A percentile compares a stretch with the other conserved stretches of the same genome.
Conservation (phyloP, 305 asterid species). For the Stenogyne calaminthoides region DNA sequence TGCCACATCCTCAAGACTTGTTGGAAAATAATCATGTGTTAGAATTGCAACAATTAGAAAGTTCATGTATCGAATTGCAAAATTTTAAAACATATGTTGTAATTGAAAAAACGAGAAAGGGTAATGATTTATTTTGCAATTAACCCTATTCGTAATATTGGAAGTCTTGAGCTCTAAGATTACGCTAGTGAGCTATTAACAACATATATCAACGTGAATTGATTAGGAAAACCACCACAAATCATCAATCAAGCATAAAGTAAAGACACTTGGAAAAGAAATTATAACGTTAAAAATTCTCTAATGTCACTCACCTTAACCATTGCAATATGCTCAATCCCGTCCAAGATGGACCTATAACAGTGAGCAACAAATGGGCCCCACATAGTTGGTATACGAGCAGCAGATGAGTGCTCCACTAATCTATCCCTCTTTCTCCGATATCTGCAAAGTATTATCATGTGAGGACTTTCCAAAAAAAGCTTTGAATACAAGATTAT, state of each 20-base stretch:
- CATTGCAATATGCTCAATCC: slow-evolving; percentile 97
- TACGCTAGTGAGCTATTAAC: too few species aligned
- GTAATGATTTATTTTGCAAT: too few species aligned
- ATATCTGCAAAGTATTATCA: slow-evolving; percentile 55
- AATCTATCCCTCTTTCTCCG: slow-evolving; percentile 87
- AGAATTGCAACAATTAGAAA: too few species aligned
- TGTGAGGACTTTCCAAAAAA: slow-evolving; percentile 21
- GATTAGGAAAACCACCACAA: not conserved
- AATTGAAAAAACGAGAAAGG: too few species aligned
- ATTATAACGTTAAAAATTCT: not conserved
- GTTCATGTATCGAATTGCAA: too few species aligned
- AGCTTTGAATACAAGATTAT: slow-evolving; percentile 4
- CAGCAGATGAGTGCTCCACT: slow-evolving; percentile 88
- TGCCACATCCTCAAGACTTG: too few species aligned
- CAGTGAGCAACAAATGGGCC: slow-evolving; percentile 94
- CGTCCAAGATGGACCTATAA: slow-evolving; percentile 85
- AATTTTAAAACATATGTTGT: too few species aligned
- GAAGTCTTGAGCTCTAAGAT: too few species aligned
- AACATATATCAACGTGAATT: too few species aligned
- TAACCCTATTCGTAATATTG: too few species aligned
- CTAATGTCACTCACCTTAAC: slow-evolving; percentile 66
- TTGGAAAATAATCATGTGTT: too few species aligned
- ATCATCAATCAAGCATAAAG: not conserved
- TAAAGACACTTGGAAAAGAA: not conserved
- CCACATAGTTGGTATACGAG: slow-evolving; percentile 93